Evolutionary conservation across 176 grass and related monocot genomes (phyloP).

Genomic region (Juncus inflexus): DNA sequence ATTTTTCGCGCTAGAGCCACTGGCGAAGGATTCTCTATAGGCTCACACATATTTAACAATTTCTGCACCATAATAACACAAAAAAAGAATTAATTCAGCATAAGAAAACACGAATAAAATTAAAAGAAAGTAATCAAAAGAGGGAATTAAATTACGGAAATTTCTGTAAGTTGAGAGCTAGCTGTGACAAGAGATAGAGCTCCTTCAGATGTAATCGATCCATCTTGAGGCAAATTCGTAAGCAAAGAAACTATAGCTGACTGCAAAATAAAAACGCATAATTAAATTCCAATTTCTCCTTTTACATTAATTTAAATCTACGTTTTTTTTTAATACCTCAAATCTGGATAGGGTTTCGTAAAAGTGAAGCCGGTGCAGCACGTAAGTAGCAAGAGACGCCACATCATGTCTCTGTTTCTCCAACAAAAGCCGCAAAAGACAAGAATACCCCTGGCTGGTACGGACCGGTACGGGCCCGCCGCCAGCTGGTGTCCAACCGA

Average conservation of each 20-base stretch:
- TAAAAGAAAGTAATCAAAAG: slow-evolving; percentile 15
- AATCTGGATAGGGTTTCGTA: slow-evolving; percentile 86
- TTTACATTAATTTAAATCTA: neutral
- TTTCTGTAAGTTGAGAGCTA: slow-evolving; percentile 71
- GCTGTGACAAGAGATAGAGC: slow-evolving; percentile 48
- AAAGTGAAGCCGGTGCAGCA: slow-evolving; percentile 76
- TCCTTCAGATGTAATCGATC: slow-evolving; percentile 42
- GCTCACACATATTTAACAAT: slow-evolving; percentile 63
- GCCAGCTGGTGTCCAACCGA: slow-evolving; percentile 76
- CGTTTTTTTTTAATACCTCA: slow-evolving; percentile 42
- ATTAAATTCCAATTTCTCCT: neutral
- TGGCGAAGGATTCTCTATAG: slow-evolving; percentile 77
- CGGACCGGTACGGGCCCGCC: slow-evolving; percentile 41
- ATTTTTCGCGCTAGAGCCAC: slow-evolving; percentile 47
- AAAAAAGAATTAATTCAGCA: slow-evolving; percentile 22
- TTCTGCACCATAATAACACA: slow-evolving; percentile 59
- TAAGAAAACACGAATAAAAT: slow-evolving; percentile 16
- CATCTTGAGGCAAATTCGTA: slow-evolving; percentile 38
- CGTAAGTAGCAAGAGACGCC: slow-evolving; percentile 56
- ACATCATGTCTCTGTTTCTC: slow-evolving; percentile 89
- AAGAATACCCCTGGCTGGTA: slow-evolving; percentile 71
- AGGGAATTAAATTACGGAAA: slow-evolving; percentile 42
- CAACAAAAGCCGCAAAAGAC: slow-evolving; percentile 74
- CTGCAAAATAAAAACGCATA: slow-evolving; percentile 53
- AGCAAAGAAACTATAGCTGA: slow-evolving; percentile 60